These are phyloP conservation scores for Limnanthes douglasii DNA, from an alignment of 345 rosid species.

Conservation along the genomic window DNA sequence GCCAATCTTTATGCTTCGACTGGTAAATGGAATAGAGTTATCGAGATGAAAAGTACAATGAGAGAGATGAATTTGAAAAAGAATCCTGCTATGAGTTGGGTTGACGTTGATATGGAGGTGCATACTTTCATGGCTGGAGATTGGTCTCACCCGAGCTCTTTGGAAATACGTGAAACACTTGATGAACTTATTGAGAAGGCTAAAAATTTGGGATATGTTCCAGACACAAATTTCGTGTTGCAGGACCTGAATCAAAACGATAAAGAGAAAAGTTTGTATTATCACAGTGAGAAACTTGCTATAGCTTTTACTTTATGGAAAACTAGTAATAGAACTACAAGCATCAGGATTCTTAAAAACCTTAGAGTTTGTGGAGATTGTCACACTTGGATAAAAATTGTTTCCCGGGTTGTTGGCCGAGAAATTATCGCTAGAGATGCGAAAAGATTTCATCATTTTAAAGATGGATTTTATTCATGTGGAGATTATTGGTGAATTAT, in stretches of 20 bases:
- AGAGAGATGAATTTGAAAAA: conserved; percentile 40
- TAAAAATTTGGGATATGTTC: conserved; percentile 38
- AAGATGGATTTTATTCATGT: conserved; percentile 37
- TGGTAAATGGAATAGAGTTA: conserved; percentile 33
- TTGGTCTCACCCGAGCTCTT: conserved; percentile 23
- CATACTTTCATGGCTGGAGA: conserved; percentile 60
- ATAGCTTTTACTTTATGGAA: conserved; percentile 53
- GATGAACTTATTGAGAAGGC: conserved; percentile 25
- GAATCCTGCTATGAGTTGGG: conserved; percentile 60
- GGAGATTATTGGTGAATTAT: conserved; percentile 37
- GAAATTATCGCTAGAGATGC: conserved; percentile 35
- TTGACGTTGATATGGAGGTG: conserved; percentile 33
- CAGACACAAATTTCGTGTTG: conserved; percentile 36
- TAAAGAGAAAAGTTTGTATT: conserved; percentile 34
- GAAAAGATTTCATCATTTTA: conserved; percentile 46
- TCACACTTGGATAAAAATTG: conserved; percentile 37
- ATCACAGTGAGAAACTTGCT: conserved; percentile 67
- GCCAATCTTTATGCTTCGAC: conserved; percentile 40
- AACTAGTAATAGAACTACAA: conserved; percentile 16
- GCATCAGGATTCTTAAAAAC: conserved; percentile 53
- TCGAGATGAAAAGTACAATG: conserved; percentile 35
- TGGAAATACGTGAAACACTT: conserved; percentile 21
- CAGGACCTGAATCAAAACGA: conserved; percentile 32
- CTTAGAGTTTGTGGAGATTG: conserved; percentile 73
- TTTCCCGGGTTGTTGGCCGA: conserved; percentile 22